phyloP scores from a whole-genome alignment of 441 rosid species.

The Hura crepitans region DNA sequence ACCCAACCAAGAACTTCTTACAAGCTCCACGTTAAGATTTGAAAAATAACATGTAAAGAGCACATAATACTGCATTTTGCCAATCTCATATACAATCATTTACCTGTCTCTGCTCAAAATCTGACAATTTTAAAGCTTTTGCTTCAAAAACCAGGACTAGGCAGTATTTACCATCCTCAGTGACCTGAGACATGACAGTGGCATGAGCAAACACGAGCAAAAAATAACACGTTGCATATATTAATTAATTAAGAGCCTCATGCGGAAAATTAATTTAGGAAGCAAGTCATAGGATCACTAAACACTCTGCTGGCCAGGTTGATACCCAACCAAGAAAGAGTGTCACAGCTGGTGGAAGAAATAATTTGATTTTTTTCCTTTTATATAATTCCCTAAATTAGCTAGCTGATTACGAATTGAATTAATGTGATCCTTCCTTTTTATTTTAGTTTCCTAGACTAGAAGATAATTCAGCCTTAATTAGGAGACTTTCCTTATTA shows the following conservation, averaged over 20 bases:
- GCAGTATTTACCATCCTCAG: conserved; percentile 75
- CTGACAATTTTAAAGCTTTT: conserved; percentile 64
- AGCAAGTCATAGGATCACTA: conserved; percentile 5
- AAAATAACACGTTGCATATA: neutral
- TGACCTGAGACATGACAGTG: conserved; percentile 44
- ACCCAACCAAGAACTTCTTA: neutral
- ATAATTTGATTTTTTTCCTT: too few species aligned
- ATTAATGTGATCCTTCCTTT: too few species aligned
- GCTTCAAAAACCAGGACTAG: conserved; percentile 77
- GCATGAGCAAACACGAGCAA: conserved; percentile 1
- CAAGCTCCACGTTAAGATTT: neutral
- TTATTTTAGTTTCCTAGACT: too few species aligned
- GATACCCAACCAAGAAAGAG: neutral
- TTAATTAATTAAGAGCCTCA: neutral
- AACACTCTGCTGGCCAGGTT: neutral
- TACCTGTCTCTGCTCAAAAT: conserved; percentile 86
- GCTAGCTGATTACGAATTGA: too few species aligned
- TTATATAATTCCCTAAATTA: too few species aligned
- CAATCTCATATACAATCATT: conserved; percentile 1
- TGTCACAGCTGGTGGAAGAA: too few species aligned
- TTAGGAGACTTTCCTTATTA: too few species aligned
- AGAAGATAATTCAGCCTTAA: too few species aligned
- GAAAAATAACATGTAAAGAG: neutral
- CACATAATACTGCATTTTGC: neutral
- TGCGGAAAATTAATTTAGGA: neutral